Conservation (phyloP, 2,329 filamentous ascomycete genomes). For the Beauveria sp. region DNA sequence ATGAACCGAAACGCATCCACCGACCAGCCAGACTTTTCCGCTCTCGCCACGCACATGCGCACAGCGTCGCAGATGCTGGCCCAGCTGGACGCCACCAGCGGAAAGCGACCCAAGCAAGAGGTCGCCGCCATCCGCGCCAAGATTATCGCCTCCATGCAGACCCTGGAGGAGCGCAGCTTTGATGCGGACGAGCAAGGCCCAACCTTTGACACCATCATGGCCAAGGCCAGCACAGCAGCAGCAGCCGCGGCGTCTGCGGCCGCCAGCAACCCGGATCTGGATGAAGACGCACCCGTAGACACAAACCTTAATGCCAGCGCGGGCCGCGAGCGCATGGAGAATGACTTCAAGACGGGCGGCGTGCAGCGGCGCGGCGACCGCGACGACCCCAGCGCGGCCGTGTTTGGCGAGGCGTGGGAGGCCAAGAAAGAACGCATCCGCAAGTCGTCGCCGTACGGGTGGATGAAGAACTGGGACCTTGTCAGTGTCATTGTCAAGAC, state of each 20-base stretch:
- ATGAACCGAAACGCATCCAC: slow-evolving; percentile 45
- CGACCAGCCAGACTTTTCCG: slow-evolving; percentile 74
- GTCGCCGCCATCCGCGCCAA: slow-evolving; percentile 78
- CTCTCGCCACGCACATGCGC: slow-evolving; percentile 78
- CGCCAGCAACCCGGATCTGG: slow-evolving; percentile 40
- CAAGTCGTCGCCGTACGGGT: slow-evolving; percentile 75
- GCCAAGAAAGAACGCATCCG: slow-evolving; percentile 78
- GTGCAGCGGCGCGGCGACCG: slow-evolving; percentile 74
- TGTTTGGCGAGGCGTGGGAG: slow-evolving; percentile 81
- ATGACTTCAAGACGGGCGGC: slow-evolving; percentile 79
- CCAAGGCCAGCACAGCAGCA: slow-evolving; percentile 53
- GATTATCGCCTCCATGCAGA: slow-evolving; percentile 88
- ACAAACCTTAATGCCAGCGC: slow-evolving; percentile 58
- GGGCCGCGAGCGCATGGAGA: slow-evolving; percentile 79
- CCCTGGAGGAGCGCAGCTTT: slow-evolving; percentile 77
- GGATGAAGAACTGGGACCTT: slow-evolving; percentile 86
- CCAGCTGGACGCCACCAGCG: slow-evolving; percentile 71
- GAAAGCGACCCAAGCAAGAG: slow-evolving; percentile 71
- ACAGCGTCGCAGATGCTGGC: slow-evolving; percentile 83
- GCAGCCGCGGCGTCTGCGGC: slow-evolving; percentile 33
- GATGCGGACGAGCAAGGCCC: slow-evolving; percentile 65
- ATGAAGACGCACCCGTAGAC: slow-evolving; percentile 46
- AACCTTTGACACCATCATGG: slow-evolving; percentile 77
- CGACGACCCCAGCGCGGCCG: slow-evolving; percentile 77
- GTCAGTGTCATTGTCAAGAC: slow-evolving; percentile 85